These are phyloP conservation scores for Agrostemma githago DNA, from an alignment of 148 eudicot genomes.

Conservation along the genomic window DNA sequence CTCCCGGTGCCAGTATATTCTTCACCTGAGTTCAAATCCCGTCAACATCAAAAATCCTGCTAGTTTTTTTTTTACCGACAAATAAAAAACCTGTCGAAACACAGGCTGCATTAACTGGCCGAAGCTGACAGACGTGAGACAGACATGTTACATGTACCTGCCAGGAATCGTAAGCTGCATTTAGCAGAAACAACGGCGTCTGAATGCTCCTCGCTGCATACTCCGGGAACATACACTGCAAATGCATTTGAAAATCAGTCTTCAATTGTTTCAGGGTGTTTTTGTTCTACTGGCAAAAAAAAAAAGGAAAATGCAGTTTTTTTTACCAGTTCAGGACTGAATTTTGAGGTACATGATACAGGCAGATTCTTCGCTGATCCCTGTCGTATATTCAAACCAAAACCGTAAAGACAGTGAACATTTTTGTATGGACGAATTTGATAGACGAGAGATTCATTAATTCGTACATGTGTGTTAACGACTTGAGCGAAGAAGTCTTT, in stretches of 20 bases:
- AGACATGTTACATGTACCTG: slow-evolving; percentile 41
- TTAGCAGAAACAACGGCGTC: slow-evolving; percentile 69
- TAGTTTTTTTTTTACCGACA: too few species aligned
- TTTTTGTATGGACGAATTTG: not conserved
- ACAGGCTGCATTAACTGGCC: too few species aligned
- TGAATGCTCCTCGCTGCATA: slow-evolving; percentile 48
- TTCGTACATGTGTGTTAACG: slow-evolving; percentile 61
- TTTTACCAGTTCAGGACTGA: slow-evolving; percentile 56
- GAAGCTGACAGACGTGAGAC: not conserved
- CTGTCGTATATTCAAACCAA: slow-evolving; percentile 27
- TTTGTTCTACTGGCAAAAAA: too few species aligned
- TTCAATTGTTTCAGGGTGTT: too few species aligned
- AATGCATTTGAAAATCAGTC: not conserved
- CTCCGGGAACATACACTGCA: slow-evolving; percentile 91
- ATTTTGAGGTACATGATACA: slow-evolving; percentile 48
- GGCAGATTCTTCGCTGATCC: slow-evolving; percentile 75
- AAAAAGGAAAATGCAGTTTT: not conserved
- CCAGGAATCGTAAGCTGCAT: slow-evolving; percentile 79
- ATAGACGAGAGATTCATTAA: not conserved
- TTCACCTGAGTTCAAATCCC: not conserved
- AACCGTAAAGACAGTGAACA: not conserved
- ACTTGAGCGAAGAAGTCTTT: slow-evolving; percentile 45
- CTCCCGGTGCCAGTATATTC: not conserved
- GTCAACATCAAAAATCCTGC: not conserved
- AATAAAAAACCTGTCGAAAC: not conserved